A percentile compares a stretch with the other conserved stretches of the same genome.
Conservation (phyloP, 2,329 filamentous ascomycete genomes). For the Pseudogymnoascus sp. region DNA sequence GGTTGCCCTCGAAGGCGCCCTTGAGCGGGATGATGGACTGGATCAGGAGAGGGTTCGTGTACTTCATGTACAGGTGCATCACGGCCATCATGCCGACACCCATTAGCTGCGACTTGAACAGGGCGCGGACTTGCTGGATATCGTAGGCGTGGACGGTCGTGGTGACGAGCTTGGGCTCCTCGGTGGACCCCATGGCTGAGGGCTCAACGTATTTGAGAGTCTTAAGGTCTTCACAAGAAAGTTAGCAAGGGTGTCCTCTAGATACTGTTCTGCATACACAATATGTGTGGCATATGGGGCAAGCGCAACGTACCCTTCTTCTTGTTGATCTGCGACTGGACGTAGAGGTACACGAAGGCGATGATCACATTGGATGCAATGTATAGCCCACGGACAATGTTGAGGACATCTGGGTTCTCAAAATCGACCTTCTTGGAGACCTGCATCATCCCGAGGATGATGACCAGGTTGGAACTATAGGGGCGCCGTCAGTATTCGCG, state of each 20-base stretch:
- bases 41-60: slow-evolving; percentile 98
- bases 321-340: slow-evolving; percentile 77
- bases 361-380: slow-evolving; percentile 74
- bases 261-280: not conserved
- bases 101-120: slow-evolving; percentile 89
- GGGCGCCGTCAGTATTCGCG: slow-evolving; percentile 20
- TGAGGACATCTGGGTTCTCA: slow-evolving; percentile 69
- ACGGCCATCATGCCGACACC: slow-evolving; percentile 96
- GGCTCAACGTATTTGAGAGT: slow-evolving; percentile 99
- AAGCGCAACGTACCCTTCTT: slow-evolving; percentile 72
- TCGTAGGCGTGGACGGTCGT: slow-evolving; percentile 97
- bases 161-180: slow-evolving; percentile 92
- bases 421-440: slow-evolving; percentile 93
- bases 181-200: slow-evolving; percentile 80
- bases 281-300: not conserved
- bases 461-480: slow-evolving; percentile 75
- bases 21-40: slow-evolving; percentile 98
- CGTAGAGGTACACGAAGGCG: slow-evolving; percentile 73
- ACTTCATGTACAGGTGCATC: slow-evolving; percentile 99
- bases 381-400: slow-evolving; percentile 56
- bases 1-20: slow-evolving; percentile 87
- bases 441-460: slow-evolving; percentile 98
- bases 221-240: slow-evolving; percentile 66
- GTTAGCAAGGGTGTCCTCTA: not conserved
- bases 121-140: slow-evolving; percentile 68